Conservation (phyloP, 345 rosid genomes). For the Lenwebbia sp. region DNA sequence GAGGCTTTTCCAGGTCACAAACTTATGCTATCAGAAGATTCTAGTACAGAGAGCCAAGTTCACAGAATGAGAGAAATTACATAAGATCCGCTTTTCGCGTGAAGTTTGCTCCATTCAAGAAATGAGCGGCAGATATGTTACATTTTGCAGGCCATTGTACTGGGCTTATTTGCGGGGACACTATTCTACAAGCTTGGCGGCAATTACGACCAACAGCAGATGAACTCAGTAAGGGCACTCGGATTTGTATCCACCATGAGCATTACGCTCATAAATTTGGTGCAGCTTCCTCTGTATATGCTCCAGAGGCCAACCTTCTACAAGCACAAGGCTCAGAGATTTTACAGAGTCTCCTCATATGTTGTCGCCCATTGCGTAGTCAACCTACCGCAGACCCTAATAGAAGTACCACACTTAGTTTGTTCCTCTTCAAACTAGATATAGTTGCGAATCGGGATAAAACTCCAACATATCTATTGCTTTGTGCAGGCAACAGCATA, state of each 20-base stretch:
- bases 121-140: neutral
- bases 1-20: slow-evolving; percentile 19
- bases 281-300: slow-evolving; percentile 25
- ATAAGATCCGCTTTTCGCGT: neutral
- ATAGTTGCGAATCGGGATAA: neutral
- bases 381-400: slow-evolving; percentile 22
- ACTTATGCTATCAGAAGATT: neutral
- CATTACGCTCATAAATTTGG: slow-evolving; percentile 24
- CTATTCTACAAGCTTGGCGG: slow-evolving; percentile 18
- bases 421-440: neutral
- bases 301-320: slow-evolving; percentile 20
- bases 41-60: neutral
- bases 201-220: slow-evolving; percentile 20
- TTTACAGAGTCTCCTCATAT: slow-evolving; percentile 22
- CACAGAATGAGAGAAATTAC: neutral
- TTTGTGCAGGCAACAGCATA: slow-evolving; percentile 16
- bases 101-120: neutral
- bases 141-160: slow-evolving; percentile 14
- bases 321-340: slow-evolving; percentile 21
- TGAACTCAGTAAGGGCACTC: slow-evolving; percentile 26
- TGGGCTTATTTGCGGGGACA: slow-evolving; percentile 14
- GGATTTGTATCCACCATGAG: slow-evolving; percentile 21
- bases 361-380: slow-evolving; percentile 19
- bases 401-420: slow-evolving; percentile 6
- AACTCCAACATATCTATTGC: neutral